phyloP scores from a whole-genome alignment of 352 stramenopile species.

The Pythium chondricola region DNA sequence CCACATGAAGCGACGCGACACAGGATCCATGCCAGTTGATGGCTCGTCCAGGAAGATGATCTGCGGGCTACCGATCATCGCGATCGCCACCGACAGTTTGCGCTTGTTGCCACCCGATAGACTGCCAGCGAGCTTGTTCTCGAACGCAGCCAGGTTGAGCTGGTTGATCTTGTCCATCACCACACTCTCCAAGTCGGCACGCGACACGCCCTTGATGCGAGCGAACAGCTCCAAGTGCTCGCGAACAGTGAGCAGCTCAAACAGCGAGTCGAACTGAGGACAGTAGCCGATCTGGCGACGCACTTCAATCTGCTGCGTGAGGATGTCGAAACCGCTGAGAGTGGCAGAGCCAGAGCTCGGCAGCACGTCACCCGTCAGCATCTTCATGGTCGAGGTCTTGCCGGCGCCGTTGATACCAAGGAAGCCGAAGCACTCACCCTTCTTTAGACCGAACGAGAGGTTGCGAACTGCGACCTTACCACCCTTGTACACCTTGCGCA shows the following conservation, averaged over 20 bases:
- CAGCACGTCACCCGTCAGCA: constrained; percentile 86
- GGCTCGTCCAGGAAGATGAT: constrained; percentile 91
- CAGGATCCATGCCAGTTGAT: constrained; percentile 92
- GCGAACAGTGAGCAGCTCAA: constrained; percentile 74
- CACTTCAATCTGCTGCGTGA: constrained; percentile 60
- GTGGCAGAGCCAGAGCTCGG: constrained; percentile 40
- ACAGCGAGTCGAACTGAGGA: constrained; percentile 86
- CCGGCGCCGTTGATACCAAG: constrained; percentile 92
- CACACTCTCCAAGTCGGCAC: constrained; percentile 27
- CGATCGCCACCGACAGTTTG: constrained; percentile 89
- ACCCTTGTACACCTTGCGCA: constrained; percentile 87
- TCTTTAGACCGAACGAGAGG: constrained; percentile 76
- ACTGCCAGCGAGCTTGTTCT: constrained; percentile 54
- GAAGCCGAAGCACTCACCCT: constrained; percentile 92
- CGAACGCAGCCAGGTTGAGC: constrained; percentile 61
- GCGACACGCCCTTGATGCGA: constrained; percentile 82
- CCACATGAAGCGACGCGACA: constrained; percentile 94
- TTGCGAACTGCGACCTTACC: constrained; percentile 70
- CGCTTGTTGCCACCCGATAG: constrained; percentile 90
- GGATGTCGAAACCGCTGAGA: constrained; percentile 62
- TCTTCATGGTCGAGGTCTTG: constrained; percentile 94
- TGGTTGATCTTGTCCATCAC: constrained; percentile 62
- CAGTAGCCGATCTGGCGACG: constrained; percentile 88
- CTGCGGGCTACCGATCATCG: constrained; percentile 89
- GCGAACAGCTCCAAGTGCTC: constrained; percentile 89